These are phyloP conservation scores for Suillus plorans DNA, from an alignment of 768 basidiomycete genomes.

Conservation along the genomic window DNA sequence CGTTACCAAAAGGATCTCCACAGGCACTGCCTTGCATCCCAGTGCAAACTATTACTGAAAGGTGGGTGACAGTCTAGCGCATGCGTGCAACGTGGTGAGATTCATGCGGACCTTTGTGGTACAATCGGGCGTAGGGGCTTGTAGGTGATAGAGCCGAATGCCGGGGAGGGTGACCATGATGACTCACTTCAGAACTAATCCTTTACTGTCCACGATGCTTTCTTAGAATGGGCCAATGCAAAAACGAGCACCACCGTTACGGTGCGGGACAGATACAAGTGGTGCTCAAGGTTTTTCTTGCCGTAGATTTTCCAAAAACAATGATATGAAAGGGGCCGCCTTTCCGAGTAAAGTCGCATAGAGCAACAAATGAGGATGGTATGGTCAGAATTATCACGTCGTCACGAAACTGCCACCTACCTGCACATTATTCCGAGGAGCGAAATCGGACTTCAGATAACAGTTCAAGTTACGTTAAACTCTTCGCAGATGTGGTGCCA, in stretches of 20 bases:
- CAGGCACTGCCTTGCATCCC: background rate
- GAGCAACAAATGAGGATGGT: background rate
- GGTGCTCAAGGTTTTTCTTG: background rate
- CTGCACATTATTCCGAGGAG: background rate
- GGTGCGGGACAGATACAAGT: too few relatives aligned
- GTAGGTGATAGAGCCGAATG: background rate
- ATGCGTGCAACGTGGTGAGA: background rate
- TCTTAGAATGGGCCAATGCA: background rate
- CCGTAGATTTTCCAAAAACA: background rate
- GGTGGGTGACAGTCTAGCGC: background rate
- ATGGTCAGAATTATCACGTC: background rate
- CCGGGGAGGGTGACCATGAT: background rate
- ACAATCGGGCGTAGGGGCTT: background rate
- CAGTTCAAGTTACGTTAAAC: background rate
- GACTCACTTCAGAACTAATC: background rate
- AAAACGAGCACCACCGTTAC: background rate
- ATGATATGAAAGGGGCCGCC: background rate
- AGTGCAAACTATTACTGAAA: background rate
- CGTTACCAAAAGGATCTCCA: background rate
- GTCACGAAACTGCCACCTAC: background rate
- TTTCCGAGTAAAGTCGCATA: background rate
- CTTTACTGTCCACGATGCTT: background rate
- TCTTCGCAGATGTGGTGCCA: background rate
- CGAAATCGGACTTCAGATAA: background rate
- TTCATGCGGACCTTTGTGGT: too few relatives aligned